Conservation (phyloP, 2,329 filamentous ascomycete species). For the Corynespora cassiicola region DNA sequence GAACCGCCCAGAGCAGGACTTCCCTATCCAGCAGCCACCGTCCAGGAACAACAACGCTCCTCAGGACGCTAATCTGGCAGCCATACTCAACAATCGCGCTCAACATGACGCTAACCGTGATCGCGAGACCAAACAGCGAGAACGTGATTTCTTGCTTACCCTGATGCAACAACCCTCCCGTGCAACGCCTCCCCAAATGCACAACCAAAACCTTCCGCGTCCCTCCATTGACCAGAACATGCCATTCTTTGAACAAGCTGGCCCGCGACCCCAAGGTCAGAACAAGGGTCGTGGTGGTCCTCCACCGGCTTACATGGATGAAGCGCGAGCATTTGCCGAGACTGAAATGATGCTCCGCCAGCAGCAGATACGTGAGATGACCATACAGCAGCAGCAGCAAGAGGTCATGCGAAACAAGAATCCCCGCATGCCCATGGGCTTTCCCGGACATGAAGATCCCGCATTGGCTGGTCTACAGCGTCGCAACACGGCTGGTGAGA, state of each 20-base stretch:
- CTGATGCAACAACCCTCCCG: conserved; percentile 71
- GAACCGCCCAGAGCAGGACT: conserved; percentile 36
- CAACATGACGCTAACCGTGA: conserved; percentile 44
- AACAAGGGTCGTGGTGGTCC: conserved; percentile 45
- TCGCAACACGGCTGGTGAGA: conserved; percentile 42
- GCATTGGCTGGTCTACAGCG: conserved; percentile 40
- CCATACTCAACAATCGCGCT: conserved; percentile 47
- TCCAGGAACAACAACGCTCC: conserved; percentile 35
- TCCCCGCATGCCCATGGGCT: conserved; percentile 38
- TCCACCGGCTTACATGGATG: conserved; percentile 47
- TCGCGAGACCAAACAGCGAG: conserved; percentile 59
- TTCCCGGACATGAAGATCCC: conserved; percentile 40
- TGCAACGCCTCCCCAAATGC: conserved; percentile 39
- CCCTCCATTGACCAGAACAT: conserved; percentile 37
- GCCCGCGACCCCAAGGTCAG: conserved; percentile 41
- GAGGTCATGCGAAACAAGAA: conserved; percentile 43
- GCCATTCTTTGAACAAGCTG: conserved; percentile 41
- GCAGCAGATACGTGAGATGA: conserved; percentile 35
- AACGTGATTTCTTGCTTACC: conserved; percentile 85
- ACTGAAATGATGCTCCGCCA: conserved; percentile 38
- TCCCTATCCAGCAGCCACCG: conserved; percentile 36
- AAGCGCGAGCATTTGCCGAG: conserved; percentile 40
- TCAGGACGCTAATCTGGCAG: conserved; percentile 41
- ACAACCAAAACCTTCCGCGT: conserved; percentile 43
- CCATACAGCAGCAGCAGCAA: conserved; percentile 33